Conservation (phyloP, 176 grass and related monocot genomes). For the Musa beccarii region DNA sequence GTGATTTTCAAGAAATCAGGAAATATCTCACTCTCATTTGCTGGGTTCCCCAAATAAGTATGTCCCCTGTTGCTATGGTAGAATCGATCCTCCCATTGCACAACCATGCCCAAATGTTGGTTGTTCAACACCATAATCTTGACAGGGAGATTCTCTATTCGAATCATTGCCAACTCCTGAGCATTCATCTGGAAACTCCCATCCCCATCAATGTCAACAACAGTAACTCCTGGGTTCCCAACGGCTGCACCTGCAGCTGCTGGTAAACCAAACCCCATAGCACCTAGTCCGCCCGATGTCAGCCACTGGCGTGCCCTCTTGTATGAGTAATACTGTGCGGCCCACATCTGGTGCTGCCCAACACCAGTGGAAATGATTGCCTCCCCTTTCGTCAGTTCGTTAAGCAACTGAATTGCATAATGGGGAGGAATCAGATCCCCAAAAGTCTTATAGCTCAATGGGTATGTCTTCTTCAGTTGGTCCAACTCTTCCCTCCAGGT, state of each 20-base stretch:
- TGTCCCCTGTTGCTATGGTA: constrained; percentile 87
- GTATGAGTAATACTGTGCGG: constrained; percentile 82
- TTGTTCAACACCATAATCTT: constrained; percentile 88
- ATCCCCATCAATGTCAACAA: constrained; percentile 94
- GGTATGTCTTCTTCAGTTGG: constrained; percentile 66
- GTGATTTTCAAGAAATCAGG: constrained; percentile 85
- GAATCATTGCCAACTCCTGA: constrained; percentile 82
- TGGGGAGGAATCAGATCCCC: constrained; percentile 72
- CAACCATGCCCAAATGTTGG: constrained; percentile 94
- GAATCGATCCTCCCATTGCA: constrained; percentile 95
- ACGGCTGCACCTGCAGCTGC: constrained; percentile 82
- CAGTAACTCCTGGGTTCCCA: constrained; percentile 74
- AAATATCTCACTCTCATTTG: constrained; percentile 63
- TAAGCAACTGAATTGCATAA: constrained; percentile 76
- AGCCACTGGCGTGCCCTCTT: constrained; percentile 75
- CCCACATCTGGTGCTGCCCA: constrained; percentile 99
- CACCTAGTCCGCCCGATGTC: constrained; percentile 65
- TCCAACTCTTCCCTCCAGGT: constrained; percentile 62
- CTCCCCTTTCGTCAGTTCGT: constrained; percentile 71
- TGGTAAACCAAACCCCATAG: constrained; percentile 93
- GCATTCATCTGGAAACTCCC: constrained; percentile 96
- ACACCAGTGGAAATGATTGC: constrained; percentile 83
- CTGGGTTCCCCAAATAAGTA: constrained; percentile 81
- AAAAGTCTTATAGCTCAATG: constrained; percentile 63
- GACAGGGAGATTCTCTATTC: constrained; percentile 75